phyloP scores from a whole-genome alignment of 148 eudicot species.

The Vaccinium corymbosum region DNA sequence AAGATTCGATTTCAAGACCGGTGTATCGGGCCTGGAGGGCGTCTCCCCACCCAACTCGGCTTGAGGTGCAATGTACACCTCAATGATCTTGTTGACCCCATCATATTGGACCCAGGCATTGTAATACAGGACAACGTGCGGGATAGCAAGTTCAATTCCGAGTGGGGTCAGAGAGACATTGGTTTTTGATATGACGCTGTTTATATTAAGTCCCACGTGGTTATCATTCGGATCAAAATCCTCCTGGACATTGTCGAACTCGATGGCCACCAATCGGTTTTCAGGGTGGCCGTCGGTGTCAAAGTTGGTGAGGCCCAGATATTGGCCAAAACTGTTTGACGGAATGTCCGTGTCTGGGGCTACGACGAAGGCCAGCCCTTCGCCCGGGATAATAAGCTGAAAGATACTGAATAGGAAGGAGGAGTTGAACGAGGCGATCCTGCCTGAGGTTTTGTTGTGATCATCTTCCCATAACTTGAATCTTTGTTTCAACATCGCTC shows the following conservation, averaged over 20 bases:
- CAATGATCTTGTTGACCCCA: constrained; percentile 36
- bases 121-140: constrained; percentile 31
- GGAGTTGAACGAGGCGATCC: constrained; percentile 56
- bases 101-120: constrained; percentile 70
- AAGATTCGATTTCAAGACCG: constrained; percentile 37
- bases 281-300: constrained; percentile 28
- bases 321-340: constrained; percentile 40
- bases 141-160: constrained; percentile 41
- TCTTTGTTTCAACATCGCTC: constrained; percentile 23
- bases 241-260: constrained; percentile 58
- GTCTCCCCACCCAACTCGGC: neutral
- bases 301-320: constrained; percentile 59
- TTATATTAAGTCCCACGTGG: constrained; percentile 61
- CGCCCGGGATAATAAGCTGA: constrained; percentile 36
- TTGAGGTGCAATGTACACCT: constrained; percentile 48
- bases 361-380: constrained; percentile 63
- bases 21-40: constrained; percentile 52
- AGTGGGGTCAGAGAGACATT: constrained; percentile 24
- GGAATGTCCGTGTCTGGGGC: constrained; percentile 40
- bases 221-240: constrained; percentile 61
- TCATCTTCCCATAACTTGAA: constrained; percentile 49
- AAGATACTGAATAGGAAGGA: constrained; percentile 43
- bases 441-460: neutral
- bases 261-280: constrained; percentile 61
- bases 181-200: constrained; percentile 39